Evolutionary conservation across 441 rosid genomes (phyloP), one percentile per base, ranked within the genome.

Genomic region (Breynia disticha): DNA sequence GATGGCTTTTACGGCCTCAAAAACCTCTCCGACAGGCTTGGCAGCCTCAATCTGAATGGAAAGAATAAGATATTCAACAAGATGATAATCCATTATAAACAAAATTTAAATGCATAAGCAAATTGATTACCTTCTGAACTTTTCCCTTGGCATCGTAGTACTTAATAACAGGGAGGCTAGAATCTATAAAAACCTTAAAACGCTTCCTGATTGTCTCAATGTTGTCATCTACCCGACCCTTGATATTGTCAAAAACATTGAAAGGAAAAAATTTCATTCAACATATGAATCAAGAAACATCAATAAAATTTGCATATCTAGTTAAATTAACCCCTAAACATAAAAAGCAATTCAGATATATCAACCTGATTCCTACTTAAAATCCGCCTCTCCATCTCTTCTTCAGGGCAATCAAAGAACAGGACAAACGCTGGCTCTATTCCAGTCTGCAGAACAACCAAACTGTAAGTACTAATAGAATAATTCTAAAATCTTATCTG

Each of bases 141-240:
- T 83, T 90, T 35, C 80, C 93, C 80, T 75, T 83, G 58, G 87
- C 55, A 20, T 67, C 71, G 35, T 90, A 87, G 64, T 83, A 72
- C 55, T 79, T 57, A 18, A 87, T 54, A 55, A 87, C 80, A 53
- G 95, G 96, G 57, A 87, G 82, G 32, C 86, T 87, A 46, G 98
- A 90, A 50, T 87, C 89, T 15, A 80, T 50, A 59, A 79, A 90
- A 62, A 87, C 96, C 60, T 74, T 87, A 63, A 90, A 83, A 22
- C 98, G 59, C 73, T 85, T 90, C 80, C 85, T 83, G 44, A 90
- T 76, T 7, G 95, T 87, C 72, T 90, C 96, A 37, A 82, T 67
- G 72, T 87, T 87, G 72, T 90, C 96, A 67, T 90, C 98, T 60
- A 73, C 93, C 75, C 98, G 80, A 64, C 96, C 96, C 98, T 90